phyloP scores from a whole-genome alignment of 768 basidiomycete species.

The Tulasnella sp. region DNA sequence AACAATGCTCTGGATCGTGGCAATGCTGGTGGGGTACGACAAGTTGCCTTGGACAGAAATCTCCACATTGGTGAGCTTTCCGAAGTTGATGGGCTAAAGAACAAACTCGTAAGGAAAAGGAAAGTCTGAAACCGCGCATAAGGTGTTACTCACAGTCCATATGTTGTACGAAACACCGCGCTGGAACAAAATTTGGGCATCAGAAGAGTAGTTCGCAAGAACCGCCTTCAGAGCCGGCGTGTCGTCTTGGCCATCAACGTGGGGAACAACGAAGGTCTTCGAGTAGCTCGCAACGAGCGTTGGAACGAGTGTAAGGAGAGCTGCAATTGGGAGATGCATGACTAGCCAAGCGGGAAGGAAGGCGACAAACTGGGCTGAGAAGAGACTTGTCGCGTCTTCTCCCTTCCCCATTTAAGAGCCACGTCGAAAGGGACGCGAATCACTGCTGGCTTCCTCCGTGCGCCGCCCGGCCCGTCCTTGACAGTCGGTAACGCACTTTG shows the following conservation, averaged over 20 bases:
- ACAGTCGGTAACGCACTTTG: neutral
- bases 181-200: constrained; percentile 48
- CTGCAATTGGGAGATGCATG: constrained; percentile 15
- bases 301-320: constrained; percentile 7
- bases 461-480: neutral
- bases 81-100: constrained; percentile 43
- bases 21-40: constrained; percentile 39
- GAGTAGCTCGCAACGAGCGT: constrained; percentile 9
- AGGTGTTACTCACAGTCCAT: constrained; percentile 33
- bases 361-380: constrained; percentile 4
- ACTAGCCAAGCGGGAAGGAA: neutral
- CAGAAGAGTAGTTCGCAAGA: constrained; percentile 32
- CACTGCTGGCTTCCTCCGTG: neutral
- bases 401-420: constrained; percentile 7
- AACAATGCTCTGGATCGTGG: constrained; percentile 40
- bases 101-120: neutral
- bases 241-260: constrained; percentile 43
- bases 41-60: constrained; percentile 40
- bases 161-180: constrained; percentile 54
- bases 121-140: neutral
- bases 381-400: neutral
- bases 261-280: constrained; percentile 44
- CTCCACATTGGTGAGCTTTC: constrained; percentile 41
- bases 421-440: neutral
- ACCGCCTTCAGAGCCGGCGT: constrained; percentile 42